Evolutionary conservation across 257 asterid species (phyloP).

Genomic region (Solanum ossicruentum): DNA sequence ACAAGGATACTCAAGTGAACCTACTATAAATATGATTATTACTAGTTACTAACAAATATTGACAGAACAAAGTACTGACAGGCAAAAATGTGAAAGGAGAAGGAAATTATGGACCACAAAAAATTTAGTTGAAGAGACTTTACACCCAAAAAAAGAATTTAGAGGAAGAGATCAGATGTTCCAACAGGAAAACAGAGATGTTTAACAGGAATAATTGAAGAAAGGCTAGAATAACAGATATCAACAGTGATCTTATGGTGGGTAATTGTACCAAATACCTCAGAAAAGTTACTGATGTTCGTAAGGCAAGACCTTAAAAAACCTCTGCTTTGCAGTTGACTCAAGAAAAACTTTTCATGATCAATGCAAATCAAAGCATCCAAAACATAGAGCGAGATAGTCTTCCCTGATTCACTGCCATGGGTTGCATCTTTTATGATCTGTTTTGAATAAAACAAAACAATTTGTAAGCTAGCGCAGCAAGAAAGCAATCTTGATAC

Average conservation of each 20-base stretch:
- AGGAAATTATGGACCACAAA: neutral
- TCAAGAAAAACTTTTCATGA: constrained; percentile 76
- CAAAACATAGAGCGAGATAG: constrained; percentile 64
- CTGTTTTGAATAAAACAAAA: constrained; percentile 21
- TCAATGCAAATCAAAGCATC: constrained; percentile 80
- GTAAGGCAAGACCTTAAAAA: constrained; percentile 70
- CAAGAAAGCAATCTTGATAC: neutral
- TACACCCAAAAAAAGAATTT: neutral
- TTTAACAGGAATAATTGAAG: neutral
- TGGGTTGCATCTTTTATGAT: constrained; percentile 82
- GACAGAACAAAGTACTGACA: neutral
- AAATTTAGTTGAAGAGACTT: neutral
- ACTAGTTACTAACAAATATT: neutral
- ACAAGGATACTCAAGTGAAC: neutral
- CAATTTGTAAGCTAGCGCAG: neutral
- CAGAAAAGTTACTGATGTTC: constrained; percentile 65
- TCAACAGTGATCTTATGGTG: neutral
- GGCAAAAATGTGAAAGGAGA: neutral
- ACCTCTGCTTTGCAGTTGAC: constrained; percentile 88
- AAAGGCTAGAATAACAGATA: neutral
- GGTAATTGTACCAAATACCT: constrained; percentile 33
- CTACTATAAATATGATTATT: neutral
- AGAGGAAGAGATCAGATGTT: neutral
- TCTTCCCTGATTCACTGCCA: constrained; percentile 77
- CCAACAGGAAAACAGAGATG: neutral